Conservation (phyloP, 139 green algal species). For the Chlorella sp. region DNA sequence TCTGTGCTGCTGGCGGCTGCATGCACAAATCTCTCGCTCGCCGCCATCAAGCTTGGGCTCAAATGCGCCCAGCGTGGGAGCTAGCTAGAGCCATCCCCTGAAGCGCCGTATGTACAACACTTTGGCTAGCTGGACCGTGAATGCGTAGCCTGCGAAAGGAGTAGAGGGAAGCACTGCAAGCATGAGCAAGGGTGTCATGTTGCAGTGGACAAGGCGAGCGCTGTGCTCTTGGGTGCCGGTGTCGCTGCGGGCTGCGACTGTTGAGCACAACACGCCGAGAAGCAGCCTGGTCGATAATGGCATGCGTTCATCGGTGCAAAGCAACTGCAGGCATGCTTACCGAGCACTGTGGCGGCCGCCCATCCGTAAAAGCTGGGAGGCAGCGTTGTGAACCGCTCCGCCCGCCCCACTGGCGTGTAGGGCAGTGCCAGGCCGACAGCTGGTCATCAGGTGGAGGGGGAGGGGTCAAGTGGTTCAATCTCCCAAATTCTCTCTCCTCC, state of each 20-base stretch:
- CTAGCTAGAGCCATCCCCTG: conserved; percentile 1
- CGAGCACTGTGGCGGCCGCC: neutral
- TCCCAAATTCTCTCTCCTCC: too few species aligned
- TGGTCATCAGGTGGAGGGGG: neutral
- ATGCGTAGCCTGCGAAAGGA: neutral
- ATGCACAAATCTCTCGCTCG: too few species aligned
- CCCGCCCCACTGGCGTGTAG: conserved; percentile 15
- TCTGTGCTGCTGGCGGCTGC: too few species aligned
- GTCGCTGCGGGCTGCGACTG: too few species aligned
- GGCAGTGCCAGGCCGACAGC: conserved; percentile 33
- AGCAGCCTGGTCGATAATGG: too few species aligned
- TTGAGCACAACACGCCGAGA: too few species aligned
- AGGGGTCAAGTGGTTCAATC: too few species aligned
- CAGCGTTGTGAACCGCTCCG: neutral
- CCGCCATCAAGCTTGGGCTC: too few species aligned
- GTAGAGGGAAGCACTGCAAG: neutral
- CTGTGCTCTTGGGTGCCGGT: too few species aligned
- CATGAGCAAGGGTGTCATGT: neutral
- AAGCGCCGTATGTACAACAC: neutral
- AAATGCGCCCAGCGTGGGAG: too few species aligned
- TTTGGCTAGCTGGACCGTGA: conserved; percentile 19
- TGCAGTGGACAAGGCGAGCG: neutral
- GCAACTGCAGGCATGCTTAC: neutral
- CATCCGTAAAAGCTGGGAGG: conserved; percentile 35
- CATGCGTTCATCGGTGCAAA: too few species aligned